Conservation (phyloP, 2,329 filamentous ascomycete species). For the Talaromyces atroroseus region DNA sequence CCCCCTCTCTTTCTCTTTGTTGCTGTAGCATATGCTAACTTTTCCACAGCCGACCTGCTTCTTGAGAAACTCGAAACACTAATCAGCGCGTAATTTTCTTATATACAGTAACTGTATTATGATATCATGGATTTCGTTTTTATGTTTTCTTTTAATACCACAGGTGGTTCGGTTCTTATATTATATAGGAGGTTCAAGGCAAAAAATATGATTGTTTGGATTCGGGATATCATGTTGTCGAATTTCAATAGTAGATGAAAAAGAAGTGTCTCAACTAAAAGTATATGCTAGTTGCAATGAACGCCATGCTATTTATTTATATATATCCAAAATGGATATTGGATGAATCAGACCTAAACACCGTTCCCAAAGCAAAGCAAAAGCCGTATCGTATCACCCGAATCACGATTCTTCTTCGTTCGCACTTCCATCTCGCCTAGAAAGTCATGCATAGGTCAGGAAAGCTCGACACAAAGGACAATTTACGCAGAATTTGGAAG, state of each 20-base stretch:
- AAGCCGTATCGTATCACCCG: neutral
- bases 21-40: constrained; percentile 1
- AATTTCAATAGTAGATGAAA: neutral
- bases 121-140: constrained; percentile 7
- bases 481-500: neutral
- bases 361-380: neutral
- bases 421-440: constrained; percentile 42
- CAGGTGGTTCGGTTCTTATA: constrained; percentile 6
- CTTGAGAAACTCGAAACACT: constrained; percentile 73
- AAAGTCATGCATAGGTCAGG: neutral
- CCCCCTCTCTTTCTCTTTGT: neutral
- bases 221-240: neutral
- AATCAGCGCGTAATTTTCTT: constrained; percentile 37
- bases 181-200: constrained; percentile 6
- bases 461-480: neutral
- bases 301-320: neutral
- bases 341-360: neutral
- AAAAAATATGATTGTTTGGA: neutral
- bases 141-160: constrained; percentile 2
- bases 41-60: constrained; percentile 62
- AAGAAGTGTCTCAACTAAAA: neutral
- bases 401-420: constrained; percentile 29
- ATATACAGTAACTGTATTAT: neutral
- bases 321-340: neutral
- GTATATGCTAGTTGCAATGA: neutral